Evolutionary conservation across 305 asterid species (phyloP).

Genomic region (Fraxinus ornus): DNA sequence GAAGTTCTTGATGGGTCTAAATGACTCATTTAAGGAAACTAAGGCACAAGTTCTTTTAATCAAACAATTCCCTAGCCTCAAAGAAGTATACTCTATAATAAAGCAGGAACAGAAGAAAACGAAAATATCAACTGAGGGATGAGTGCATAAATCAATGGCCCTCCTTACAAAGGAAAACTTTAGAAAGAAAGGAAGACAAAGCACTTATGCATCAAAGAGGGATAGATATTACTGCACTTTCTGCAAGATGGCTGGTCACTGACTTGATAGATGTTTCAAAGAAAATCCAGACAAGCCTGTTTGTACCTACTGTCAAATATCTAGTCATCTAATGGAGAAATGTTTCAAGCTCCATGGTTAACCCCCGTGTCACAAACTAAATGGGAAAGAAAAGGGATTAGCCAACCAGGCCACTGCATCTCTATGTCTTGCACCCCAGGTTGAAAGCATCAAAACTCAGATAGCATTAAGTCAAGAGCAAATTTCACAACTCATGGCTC

Average conservation of each 20-base stretch:
- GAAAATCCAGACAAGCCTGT: neutral
- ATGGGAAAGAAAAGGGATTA: neutral
- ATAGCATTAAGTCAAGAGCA: neutral
- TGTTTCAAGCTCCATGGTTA: neutral
- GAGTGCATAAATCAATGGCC: neutral
- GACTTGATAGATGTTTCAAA: neutral
- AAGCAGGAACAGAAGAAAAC: neutral
- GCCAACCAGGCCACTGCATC: too few relatives aligned
- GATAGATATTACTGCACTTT: neutral
- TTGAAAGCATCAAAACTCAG: neutral
- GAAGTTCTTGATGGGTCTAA: neutral
- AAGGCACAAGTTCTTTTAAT: neutral
- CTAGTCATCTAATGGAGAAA: neutral
- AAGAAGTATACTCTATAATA: neutral
- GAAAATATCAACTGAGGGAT: neutral
- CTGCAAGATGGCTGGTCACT: too few relatives aligned
- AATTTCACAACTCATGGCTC: neutral
- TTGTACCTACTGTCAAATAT: neutral
- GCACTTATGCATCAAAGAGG: neutral
- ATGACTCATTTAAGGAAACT: neutral
- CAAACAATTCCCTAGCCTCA: neutral
- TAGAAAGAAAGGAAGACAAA: neutral
- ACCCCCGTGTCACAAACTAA: too few relatives aligned
- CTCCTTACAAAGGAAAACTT: neutral
- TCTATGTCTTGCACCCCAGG: too few relatives aligned